Percentiles rank a stretch among this genome's conserved stretches.
phyloP scores from a whole-genome alignment of 768 basidiomycete genomes.

The Suillus subaureus region DNA sequence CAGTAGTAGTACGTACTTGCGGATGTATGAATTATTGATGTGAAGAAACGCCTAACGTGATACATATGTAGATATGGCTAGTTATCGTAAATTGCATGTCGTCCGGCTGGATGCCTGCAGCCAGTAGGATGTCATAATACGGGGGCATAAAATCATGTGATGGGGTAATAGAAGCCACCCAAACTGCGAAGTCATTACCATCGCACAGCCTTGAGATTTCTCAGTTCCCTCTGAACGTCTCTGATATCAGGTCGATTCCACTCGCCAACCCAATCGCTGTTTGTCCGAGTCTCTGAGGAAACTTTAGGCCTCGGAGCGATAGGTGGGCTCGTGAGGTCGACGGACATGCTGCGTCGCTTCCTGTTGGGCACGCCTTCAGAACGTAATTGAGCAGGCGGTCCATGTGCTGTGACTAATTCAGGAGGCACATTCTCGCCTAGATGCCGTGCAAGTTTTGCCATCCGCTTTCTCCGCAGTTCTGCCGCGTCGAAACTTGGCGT shows the following conservation, averaged over 20 bases:
- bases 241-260: conserved; percentile 43
- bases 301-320: neutral
- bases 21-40: too few relatives aligned
- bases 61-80: conserved; percentile 11
- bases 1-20: too few relatives aligned
- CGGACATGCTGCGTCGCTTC: conserved; percentile 22
- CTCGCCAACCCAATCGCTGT: conserved; percentile 39
- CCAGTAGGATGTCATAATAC: neutral
- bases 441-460: conserved; percentile 60
- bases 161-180: neutral
- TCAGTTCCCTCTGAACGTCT: conserved; percentile 41
- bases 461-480: conserved; percentile 46
- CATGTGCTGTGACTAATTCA: conserved; percentile 48
- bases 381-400: neutral
- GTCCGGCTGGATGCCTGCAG: conserved; percentile 23
- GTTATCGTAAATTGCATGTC: conserved; percentile 5
- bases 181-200: neutral
- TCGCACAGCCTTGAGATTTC: conserved; percentile 22
- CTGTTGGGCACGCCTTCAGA: conserved; percentile 5
- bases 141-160: neutral
- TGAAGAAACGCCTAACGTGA: neutral
- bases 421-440: conserved; percentile 61
- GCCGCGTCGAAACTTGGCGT: conserved; percentile 28
- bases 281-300: neutral
- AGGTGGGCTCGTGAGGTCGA: conserved; percentile 5